phyloP scores from a whole-genome alignment of 2,329 filamentous ascomycete genomes.

The Coniochaeta sp. region DNA sequence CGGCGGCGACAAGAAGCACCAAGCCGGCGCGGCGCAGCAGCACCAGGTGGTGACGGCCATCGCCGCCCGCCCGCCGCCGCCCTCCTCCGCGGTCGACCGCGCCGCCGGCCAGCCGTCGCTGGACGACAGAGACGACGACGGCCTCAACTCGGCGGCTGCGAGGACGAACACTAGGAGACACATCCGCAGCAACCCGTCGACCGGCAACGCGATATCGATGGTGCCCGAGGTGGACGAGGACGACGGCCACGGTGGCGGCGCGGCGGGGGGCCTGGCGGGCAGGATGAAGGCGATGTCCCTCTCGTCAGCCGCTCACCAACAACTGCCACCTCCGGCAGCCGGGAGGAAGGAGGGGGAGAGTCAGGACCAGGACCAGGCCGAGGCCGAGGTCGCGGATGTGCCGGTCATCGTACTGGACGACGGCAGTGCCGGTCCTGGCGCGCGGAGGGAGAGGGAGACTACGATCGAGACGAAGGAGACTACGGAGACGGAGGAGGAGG shows the following conservation, averaged over 20 bases:
- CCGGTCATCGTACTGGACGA: conserved; percentile 3
- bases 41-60: conserved; percentile 2
- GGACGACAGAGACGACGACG: conserved; percentile 37
- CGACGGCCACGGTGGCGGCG: too few species aligned
- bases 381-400: neutral
- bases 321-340: neutral
- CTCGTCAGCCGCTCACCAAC: conserved; percentile 14
- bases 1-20: conserved; percentile 5
- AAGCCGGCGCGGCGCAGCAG: neutral
- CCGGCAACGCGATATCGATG: conserved; percentile 70
- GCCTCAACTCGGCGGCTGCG: conserved; percentile 42
- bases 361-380: neutral
- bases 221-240: conserved; percentile 82
- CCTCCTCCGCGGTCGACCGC: neutral
- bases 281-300: conserved; percentile 34
- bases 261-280: conserved; percentile 34
- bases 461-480: neutral
- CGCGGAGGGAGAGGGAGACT: neutral
- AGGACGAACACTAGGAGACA: conserved; percentile 75
- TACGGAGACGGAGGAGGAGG: neutral
- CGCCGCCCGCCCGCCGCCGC: neutral
- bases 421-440: neutral
- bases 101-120: conserved; percentile 11
- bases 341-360: neutral
- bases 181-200: conserved; percentile 71